Conservation (phyloP, 1,284 basidiomycete genomes). For the Mrakiaceae sp. region DNA sequence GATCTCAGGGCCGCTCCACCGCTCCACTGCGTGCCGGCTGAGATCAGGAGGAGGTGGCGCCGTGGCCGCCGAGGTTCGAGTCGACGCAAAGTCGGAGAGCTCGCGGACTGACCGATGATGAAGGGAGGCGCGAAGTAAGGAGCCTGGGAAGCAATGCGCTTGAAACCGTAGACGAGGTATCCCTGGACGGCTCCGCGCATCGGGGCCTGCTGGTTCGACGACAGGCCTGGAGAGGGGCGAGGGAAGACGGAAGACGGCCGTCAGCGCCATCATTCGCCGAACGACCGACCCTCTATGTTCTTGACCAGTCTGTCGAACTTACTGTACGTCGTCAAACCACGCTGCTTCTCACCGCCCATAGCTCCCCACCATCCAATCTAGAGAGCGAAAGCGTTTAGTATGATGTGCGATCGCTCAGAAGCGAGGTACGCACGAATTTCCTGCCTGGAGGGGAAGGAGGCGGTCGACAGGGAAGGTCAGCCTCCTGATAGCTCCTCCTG, state of each 20-base stretch:
- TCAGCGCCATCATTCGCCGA: neutral
- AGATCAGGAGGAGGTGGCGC: too few relatives aligned
- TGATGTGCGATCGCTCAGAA: neutral
- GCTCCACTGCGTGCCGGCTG: too few relatives aligned
- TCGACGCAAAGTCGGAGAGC: neutral
- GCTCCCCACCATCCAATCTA: constrained; percentile 91
- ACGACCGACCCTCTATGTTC: neutral
- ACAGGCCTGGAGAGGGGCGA: constrained; percentile 48
- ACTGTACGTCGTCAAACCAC: constrained; percentile 73
- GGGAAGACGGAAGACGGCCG: neutral
- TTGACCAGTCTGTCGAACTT: constrained; percentile 27
- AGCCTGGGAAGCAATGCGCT: constrained; percentile 58
- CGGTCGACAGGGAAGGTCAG: neutral
- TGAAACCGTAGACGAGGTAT: constrained; percentile 81
- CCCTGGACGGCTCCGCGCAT: constrained; percentile 56
- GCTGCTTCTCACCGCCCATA: constrained; percentile 57
- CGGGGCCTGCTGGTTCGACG: constrained; percentile 66
- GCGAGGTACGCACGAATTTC: constrained; percentile 8
- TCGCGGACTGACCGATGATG: constrained; percentile 51
- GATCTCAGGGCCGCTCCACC: too few relatives aligned
- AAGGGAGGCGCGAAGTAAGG: constrained; percentile 73
- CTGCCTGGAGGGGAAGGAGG: constrained; percentile 1
- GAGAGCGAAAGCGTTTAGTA: neutral
- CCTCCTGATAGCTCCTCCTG: neutral
- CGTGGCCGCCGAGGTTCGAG: too few relatives aligned